A percentile compares a stretch with the other conserved stretches of the same genome.
These are phyloP conservation scores for Holtermannia corniformis DNA, from an alignment of 768 basidiomycete species.

Conservation along the genomic window DNA sequence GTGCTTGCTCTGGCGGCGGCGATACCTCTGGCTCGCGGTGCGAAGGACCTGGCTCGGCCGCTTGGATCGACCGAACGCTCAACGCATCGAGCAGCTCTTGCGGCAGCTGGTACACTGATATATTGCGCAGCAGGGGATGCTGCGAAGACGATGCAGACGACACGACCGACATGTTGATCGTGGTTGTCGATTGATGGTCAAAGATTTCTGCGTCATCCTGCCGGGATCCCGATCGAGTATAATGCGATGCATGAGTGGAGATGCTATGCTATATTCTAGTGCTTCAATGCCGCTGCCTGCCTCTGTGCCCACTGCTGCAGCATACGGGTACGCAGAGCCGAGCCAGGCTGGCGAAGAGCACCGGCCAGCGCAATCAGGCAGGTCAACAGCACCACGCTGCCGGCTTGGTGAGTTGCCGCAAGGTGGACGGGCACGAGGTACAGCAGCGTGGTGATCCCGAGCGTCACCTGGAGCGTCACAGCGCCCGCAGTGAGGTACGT, in stretches of 20 bases:
- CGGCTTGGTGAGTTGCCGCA: constrained; percentile 90
- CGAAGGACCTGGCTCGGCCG: constrained; percentile 25
- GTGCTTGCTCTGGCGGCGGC: background rate
- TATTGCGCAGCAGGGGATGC: constrained; percentile 4
- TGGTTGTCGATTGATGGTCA: no score
- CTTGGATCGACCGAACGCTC: constrained; percentile 56
- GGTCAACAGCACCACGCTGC: constrained; percentile 78
- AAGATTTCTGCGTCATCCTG: no score
- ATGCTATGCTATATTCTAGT: no score
- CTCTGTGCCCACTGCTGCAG: background rate
- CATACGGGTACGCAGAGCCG: constrained; percentile 49
- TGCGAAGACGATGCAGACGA: background rate
- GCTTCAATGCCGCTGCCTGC: background rate
- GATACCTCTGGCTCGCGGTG: background rate
- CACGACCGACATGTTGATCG: background rate
- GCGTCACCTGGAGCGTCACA: constrained; percentile 56
- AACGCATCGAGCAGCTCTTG: constrained; percentile 58
- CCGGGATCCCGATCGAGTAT: no score
- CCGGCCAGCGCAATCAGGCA: constrained; percentile 68
- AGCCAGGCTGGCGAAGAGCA: constrained; percentile 59
- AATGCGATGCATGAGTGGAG: no score
- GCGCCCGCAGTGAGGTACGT: constrained; percentile 50
- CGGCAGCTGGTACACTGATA: constrained; percentile 58
- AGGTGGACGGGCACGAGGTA: constrained; percentile 88
- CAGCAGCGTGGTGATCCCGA: constrained; percentile 70